Conservation (phyloP, 257 asterid species). For the Henckelia pumila region DNA sequence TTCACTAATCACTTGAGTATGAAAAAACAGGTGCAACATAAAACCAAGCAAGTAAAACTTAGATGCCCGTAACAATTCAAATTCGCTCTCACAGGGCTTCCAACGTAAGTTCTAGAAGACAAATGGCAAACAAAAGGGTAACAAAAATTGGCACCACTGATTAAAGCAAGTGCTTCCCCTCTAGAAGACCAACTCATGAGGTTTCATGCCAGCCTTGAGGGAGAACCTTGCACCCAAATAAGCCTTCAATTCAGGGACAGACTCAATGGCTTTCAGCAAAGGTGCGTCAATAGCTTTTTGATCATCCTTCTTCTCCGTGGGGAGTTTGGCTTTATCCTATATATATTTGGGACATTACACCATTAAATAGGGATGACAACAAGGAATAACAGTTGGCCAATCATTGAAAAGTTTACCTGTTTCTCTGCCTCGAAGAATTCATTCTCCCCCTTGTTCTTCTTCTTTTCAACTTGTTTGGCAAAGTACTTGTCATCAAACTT, state of each 20-base stretch:
- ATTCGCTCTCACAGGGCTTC: neutral
- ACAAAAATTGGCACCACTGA: constrained; percentile 19
- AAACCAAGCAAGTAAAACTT: neutral
- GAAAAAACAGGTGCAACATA: neutral
- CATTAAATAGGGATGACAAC: neutral
- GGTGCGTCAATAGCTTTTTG: constrained; percentile 55
- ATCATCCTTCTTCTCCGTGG: constrained; percentile 55
- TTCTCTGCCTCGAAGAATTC: constrained; percentile 60
- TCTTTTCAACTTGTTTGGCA: constrained; percentile 55
- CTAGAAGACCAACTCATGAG: constrained; percentile 68
- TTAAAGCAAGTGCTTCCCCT: neutral
- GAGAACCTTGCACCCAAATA: constrained; percentile 73
- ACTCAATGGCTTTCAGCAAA: constrained; percentile 52
- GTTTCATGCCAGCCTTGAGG: constrained; percentile 61
- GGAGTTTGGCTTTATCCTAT: constrained; percentile 47
- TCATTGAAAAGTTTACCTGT: constrained; percentile 29
- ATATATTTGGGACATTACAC: neutral
- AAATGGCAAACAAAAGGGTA: constrained; percentile 17
- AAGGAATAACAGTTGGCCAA: neutral
- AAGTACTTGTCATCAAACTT: constrained; percentile 65
- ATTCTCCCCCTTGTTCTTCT: constrained; percentile 47
- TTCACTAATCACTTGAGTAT: neutral
- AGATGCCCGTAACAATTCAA: neutral
- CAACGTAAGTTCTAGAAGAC: neutral
- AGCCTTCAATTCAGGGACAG: constrained; percentile 49